Conservation (phyloP, 106 monocot genomes). For the Dioscorea dumetorum region DNA sequence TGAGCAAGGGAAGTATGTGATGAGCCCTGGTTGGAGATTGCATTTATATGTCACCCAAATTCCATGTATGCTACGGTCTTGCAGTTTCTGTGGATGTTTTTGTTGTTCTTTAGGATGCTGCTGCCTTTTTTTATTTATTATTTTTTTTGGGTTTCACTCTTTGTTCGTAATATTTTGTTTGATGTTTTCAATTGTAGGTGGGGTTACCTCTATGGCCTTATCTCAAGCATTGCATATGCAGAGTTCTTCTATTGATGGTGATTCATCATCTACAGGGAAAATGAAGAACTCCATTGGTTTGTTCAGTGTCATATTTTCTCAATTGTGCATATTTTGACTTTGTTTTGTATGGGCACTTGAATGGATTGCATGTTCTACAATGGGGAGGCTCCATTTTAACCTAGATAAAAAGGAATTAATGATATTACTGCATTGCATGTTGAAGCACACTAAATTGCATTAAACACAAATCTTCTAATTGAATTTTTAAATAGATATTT, state of each 20-base stretch:
- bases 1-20: constrained; percentile 30
- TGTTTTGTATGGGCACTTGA: too few relatives aligned
- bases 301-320: too few relatives aligned
- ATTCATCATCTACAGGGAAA: not conserved
- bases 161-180: not conserved
- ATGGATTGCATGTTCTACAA: too few relatives aligned
- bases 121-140: not conserved
- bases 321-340: too few relatives aligned
- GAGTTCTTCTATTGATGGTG: not conserved
- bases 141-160: not conserved
- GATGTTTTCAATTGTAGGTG: constrained; percentile 11
- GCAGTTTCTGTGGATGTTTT: not conserved
- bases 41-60: constrained; percentile 82
- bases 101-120: not conserved
- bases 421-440: not conserved
- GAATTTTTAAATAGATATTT: not conserved
- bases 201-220: constrained; percentile 3
- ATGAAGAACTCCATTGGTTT: too few relatives aligned
- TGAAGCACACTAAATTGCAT: not conserved
- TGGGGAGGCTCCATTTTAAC: too few relatives aligned
- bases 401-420: not conserved
- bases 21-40: constrained; percentile 52
- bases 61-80: constrained; percentile 42
- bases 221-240: not conserved
- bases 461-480: not conserved